Evolutionary conservation across 495 filamentous ascomycete genomes (phyloP).

Genomic region (Xylaria curta): DNA sequence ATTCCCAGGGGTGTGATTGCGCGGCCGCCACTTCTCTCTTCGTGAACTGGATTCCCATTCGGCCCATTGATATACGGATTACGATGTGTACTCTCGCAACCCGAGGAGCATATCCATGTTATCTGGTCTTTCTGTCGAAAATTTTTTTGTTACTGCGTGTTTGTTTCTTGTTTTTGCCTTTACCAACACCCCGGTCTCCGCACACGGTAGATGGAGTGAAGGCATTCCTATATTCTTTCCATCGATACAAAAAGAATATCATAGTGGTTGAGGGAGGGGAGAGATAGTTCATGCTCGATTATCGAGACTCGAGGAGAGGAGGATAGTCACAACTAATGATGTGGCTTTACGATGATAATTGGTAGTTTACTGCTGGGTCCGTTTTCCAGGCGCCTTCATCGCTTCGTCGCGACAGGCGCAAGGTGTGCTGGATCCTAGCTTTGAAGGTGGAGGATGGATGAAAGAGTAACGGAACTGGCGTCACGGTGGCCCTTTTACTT

Average conservation of each 20-base stretch:
- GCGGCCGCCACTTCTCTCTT: slow-evolving; percentile 17
- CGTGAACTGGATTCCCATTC: slow-evolving; percentile 24
- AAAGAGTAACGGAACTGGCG: slow-evolving; percentile 39
- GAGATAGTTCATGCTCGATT: slow-evolving; percentile 27
- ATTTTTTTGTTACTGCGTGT: slow-evolving; percentile 33
- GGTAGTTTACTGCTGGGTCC: slow-evolving; percentile 1
- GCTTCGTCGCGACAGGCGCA: background rate
- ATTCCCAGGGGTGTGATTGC: slow-evolving; percentile 8
- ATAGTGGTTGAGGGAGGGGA: slow-evolving; percentile 29
- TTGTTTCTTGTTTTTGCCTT: slow-evolving; percentile 41
- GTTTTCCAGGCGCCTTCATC: background rate
- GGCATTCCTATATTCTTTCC: slow-evolving; percentile 35
- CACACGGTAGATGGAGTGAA: slow-evolving; percentile 39
- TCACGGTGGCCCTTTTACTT: slow-evolving; percentile 35
- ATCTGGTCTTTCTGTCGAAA: slow-evolving; percentile 38
- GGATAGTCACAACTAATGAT: slow-evolving; percentile 16
- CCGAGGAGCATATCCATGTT: slow-evolving; percentile 38
- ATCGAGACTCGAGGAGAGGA: slow-evolving; percentile 26
- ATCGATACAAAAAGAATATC: slow-evolving; percentile 37
- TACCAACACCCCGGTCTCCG: slow-evolving; percentile 31
- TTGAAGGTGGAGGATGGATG: slow-evolving; percentile 30
- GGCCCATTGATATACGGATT: slow-evolving; percentile 26
- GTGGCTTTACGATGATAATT: slow-evolving; percentile 22
- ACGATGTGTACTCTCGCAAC: slow-evolving; percentile 24
- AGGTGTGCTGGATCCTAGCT: slow-evolving; percentile 23